phyloP scores from a whole-genome alignment of 805 yeast species.

The Candida verbasci region DNA sequence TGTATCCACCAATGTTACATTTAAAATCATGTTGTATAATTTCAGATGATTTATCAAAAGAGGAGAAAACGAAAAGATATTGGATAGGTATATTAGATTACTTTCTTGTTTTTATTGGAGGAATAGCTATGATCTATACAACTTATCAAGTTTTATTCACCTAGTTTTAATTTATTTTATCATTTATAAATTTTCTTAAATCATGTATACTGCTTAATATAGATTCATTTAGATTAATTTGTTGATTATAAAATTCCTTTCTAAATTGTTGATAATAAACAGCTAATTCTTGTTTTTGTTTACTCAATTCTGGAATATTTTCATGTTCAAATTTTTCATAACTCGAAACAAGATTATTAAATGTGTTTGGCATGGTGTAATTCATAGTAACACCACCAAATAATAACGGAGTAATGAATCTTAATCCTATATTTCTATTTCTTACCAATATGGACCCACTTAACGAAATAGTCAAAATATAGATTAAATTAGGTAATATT shows the following conservation, averaged over 20 bases:
- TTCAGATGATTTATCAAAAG: constrained; percentile 11
- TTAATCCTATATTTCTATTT: constrained; percentile 42
- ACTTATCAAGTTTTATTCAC: constrained; percentile 46
- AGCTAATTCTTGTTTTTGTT: constrained; percentile 20
- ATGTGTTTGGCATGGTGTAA: constrained; percentile 52
- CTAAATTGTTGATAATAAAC: constrained; percentile 9
- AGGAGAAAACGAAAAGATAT: constrained; percentile 26
- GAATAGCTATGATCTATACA: constrained; percentile 60
- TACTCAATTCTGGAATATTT: constrained; percentile 27
- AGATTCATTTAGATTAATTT: constrained; percentile 11
- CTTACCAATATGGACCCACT: constrained; percentile 53
- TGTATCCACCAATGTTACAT: constrained; percentile 81
- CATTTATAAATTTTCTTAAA: constrained; percentile 15
- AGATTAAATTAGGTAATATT: constrained; percentile 50
- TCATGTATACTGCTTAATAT: constrained; percentile 22
- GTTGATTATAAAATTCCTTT: constrained; percentile 10
- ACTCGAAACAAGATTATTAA: constrained; percentile 22
- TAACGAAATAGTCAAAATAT: constrained; percentile 52
- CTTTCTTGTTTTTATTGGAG: constrained; percentile 51
- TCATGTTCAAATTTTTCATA: constrained; percentile 22
- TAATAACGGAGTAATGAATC: constrained; percentile 48
- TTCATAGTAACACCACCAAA: constrained; percentile 44
- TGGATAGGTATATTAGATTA: constrained; percentile 44
- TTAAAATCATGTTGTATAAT: constrained; percentile 44
- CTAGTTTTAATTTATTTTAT: constrained; percentile 3